These are phyloP conservation scores for Trichoderma afroharzianum DNA, from an alignment of 2,329 filamentous ascomycete species.

Conservation along the genomic window DNA sequence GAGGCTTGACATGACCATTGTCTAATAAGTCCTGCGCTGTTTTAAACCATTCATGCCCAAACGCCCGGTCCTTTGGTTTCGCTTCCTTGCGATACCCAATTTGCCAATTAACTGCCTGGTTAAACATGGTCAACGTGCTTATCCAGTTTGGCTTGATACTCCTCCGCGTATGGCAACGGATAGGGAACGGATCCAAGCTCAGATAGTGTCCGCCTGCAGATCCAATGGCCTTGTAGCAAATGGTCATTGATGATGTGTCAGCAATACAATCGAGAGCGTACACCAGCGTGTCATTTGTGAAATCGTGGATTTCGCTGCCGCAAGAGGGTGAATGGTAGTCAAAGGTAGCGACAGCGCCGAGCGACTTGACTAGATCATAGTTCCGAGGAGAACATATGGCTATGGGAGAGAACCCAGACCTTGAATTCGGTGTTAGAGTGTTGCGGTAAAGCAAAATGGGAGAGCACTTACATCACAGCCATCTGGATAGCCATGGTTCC, in stretches of 20 bases:
- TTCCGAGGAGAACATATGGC: neutral
- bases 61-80: neutral
- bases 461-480: neutral
- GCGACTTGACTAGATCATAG: neutral
- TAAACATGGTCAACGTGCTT: neutral
- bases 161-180: neutral
- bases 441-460: neutral
- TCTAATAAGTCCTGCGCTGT: neutral
- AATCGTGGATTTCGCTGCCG: neutral
- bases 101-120: neutral
- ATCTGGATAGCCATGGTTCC: neutral
- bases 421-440: neutral
- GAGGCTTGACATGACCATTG: neutral
- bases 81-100: neutral
- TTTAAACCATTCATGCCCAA: neutral
- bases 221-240: neutral
- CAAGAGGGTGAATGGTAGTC: neutral
- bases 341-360: neutral
- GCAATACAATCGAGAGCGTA: neutral
- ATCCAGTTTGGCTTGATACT: neutral
- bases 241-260: neutral
- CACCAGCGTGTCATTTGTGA: neutral
- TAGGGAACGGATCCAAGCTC: neutral
- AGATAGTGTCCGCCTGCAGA: neutral
- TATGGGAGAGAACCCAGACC: neutral